phyloP scores from a whole-genome alignment of 108 stramenopile genomes.

The Phaeodactylum tricornutum region DNA sequence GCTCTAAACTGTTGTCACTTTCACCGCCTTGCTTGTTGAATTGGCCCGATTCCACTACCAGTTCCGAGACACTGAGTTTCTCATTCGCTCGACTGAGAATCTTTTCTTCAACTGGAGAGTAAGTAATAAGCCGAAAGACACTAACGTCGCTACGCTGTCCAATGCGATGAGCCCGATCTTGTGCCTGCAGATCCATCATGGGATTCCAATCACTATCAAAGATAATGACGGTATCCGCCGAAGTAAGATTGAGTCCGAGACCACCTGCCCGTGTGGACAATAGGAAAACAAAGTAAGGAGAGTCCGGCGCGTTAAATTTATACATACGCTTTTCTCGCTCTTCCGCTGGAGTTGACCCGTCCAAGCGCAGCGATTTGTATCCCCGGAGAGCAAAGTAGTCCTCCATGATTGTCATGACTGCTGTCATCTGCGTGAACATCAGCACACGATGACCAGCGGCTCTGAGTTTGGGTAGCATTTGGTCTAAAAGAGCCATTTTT shows the following conservation, averaged over 20 bases:
- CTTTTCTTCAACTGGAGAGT: conserved; percentile 90
- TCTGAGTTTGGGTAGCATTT: conserved; percentile 85
- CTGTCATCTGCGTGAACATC: conserved; percentile 96
- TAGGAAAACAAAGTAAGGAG: conserved; percentile 85
- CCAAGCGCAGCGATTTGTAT: conserved; percentile 66
- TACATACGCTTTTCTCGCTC: conserved; percentile 94
- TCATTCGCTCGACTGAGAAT: conserved; percentile 86
- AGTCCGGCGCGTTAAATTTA: conserved; percentile 87
- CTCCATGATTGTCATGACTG: conserved; percentile 87
- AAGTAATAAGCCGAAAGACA: conserved; percentile 87
- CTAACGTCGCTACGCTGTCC: conserved; percentile 86
- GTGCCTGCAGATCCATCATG: conserved; percentile 95
- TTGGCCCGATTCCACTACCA: conserved; percentile 93
- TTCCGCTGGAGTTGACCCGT: conserved; percentile 86
- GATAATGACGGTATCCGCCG: conserved; percentile 95
- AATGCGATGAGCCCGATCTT: conserved; percentile 96
- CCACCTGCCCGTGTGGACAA: conserved; percentile 93
- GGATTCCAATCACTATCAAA: conserved; percentile 99
- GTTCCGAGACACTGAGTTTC: conserved; percentile 87
- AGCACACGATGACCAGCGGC: conserved; percentile 89
- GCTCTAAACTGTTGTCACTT: conserved; percentile 69
- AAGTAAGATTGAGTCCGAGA: conserved; percentile 71
- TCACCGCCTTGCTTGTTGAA: conserved; percentile 80
- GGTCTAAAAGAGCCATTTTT: conserved; percentile 86
- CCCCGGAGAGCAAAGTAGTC: conserved; percentile 82